A percentile compares a stretch with the other conserved stretches of the same genome.
These are phyloP conservation scores for Asterophora lycoperdoides DNA, from an alignment of 768 basidiomycete genomes.

Conservation along the genomic window DNA sequence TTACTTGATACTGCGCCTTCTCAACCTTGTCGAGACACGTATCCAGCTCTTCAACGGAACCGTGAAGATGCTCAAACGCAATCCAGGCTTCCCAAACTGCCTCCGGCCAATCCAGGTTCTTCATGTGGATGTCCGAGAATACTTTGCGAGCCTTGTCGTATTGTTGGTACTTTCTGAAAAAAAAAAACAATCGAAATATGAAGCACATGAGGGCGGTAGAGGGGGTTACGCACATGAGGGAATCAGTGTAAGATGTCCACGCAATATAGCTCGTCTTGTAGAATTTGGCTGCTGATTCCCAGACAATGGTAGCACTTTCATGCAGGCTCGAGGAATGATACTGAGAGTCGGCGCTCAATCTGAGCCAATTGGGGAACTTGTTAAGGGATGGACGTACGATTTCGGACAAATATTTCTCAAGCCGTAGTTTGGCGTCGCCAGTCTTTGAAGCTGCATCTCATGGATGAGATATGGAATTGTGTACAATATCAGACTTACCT, in stretches of 20 bases:
- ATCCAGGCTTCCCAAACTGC: conserved; percentile 89
- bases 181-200: conserved; percentile 1
- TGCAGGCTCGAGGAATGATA: conserved; percentile 36
- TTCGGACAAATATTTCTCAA: conserved; percentile 80
- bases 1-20: conserved; percentile 59
- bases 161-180: conserved; percentile 45
- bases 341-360: conserved; percentile 3
- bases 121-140: conserved; percentile 62
- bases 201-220: background rate
- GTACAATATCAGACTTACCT: conserved; percentile 34
- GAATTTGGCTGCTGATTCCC: conserved; percentile 61
- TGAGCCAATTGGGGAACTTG: background rate
- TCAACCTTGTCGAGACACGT: conserved; percentile 59
- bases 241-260: conserved; percentile 73
- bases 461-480: background rate
- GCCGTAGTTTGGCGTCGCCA: conserved; percentile 72
- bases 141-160: conserved; percentile 59
- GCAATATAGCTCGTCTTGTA: conserved; percentile 69
- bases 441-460: conserved; percentile 44
- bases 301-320: conserved; percentile 57
- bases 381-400: conserved; percentile 48
- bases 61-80: conserved; percentile 82
- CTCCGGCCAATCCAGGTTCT: conserved; percentile 93
- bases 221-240: conserved; percentile 54
- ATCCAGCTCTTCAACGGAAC: conserved; percentile 64